Conservation (phyloP, 1,284 basidiomycete genomes). For the Wallemia ichthyophaga region DNA sequence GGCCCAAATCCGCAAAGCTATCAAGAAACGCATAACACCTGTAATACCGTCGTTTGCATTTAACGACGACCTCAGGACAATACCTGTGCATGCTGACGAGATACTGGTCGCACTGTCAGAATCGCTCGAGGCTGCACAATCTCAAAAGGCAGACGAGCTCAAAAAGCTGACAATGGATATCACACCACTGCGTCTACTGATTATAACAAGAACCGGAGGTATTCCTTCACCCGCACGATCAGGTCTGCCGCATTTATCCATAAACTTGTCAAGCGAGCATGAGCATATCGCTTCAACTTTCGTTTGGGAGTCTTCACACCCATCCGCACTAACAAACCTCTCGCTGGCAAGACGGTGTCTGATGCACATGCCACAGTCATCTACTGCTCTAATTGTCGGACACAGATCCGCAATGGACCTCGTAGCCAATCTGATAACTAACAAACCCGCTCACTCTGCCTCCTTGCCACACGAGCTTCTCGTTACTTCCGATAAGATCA, state of each 20-base stretch:
- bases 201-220: slow-evolving; percentile 90
- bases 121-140: slow-evolving; percentile 13
- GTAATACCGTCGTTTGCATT: slow-evolving; percentile 82
- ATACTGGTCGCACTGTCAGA: slow-evolving; percentile 62
- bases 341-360: slow-evolving; percentile 65
- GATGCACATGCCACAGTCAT: slow-evolving; percentile 66
- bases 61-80: slow-evolving; percentile 59
- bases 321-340: slow-evolving; percentile 62
- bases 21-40: slow-evolving; percentile 77
- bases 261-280: slow-evolving; percentile 76
- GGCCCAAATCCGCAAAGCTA: slow-evolving; percentile 50
- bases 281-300: slow-evolving; percentile 66
- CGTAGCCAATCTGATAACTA: slow-evolving; percentile 91
- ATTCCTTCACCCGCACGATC: slow-evolving; percentile 87
- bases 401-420: slow-evolving; percentile 84
- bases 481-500: slow-evolving; percentile 43
- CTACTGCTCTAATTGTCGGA: slow-evolving; percentile 83
- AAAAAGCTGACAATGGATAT: slow-evolving; percentile 26
- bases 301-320: slow-evolving; percentile 52
- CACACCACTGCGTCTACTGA: slow-evolving; percentile 75
- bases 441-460: slow-evolving; percentile 85
- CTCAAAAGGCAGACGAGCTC: slow-evolving; percentile 5
- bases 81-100: slow-evolving; percentile 66
- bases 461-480: slow-evolving; percentile 77
- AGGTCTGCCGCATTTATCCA: slow-evolving; percentile 77